These are phyloP conservation scores for Lasiodiplodia sp. DNA, from an alignment of 2,329 filamentous ascomycete species.

Conservation along the genomic window DNA sequence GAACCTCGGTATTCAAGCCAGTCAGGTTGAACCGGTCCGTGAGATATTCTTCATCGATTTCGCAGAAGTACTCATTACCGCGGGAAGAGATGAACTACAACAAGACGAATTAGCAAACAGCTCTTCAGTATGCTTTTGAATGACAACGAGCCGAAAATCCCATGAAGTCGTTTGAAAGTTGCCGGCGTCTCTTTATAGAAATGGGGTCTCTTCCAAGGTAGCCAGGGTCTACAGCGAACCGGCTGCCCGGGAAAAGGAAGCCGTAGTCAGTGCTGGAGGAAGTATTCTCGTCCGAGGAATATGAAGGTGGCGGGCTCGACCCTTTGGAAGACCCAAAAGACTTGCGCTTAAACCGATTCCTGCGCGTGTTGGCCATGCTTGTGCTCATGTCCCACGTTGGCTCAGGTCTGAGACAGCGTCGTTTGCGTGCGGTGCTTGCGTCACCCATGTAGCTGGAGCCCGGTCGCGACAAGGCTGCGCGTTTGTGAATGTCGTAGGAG, in stretches of 20 bases:
- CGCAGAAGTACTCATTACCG: conserved; percentile 99
- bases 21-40: conserved; percentile 98
- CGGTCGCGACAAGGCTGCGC: not conserved
- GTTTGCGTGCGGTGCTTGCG: not conserved
- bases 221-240: not conserved
- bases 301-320: not conserved
- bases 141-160: not conserved
- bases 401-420: not conserved
- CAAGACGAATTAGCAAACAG: not conserved
- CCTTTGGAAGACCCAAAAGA: not conserved
- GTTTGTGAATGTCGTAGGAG: conserved; percentile 5
- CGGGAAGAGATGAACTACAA: conserved; percentile 97
- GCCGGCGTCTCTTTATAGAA: not conserved
- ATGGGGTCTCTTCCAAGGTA: not conserved
- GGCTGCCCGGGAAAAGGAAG: not conserved
- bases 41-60: conserved; percentile 98
- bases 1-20: conserved; percentile 94
- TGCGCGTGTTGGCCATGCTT: not conserved
- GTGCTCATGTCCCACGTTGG: not conserved
- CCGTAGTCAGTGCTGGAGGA: not conserved
- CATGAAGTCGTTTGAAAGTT: not conserved
- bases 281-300: not conserved
- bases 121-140: not conserved
- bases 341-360: conserved; percentile 19
- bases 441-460: not conserved